phyloP scores from a whole-genome alignment of 2,329 filamentous ascomycete species.

The Coniochaeta hoffmannii region DNA sequence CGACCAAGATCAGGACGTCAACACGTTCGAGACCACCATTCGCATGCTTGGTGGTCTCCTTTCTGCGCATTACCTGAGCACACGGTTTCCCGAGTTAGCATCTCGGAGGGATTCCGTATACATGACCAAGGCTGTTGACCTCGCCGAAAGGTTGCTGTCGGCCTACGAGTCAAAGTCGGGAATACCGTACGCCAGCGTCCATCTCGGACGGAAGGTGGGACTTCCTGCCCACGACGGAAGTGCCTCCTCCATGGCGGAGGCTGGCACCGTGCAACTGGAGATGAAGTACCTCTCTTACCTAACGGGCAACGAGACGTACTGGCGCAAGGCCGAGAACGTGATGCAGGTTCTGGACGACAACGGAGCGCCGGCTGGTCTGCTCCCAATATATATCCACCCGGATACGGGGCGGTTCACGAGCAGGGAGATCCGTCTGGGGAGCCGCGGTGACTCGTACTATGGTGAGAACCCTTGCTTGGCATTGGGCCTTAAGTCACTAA shows the following conservation, averaged over 20 bases:
- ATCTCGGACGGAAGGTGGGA: conserved; percentile 55
- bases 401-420: conserved; percentile 56
- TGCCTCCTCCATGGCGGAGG: conserved; percentile 66
- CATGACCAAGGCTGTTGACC: conserved; percentile 64
- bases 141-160: conserved; percentile 61
- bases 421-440: conserved; percentile 62
- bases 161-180: conserved; percentile 63
- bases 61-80: conserved; percentile 68
- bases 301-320: conserved; percentile 64
- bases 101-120: conserved; percentile 62
- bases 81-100: conserved; percentile 50
- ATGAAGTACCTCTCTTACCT: conserved; percentile 69
- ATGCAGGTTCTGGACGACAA: conserved; percentile 65
- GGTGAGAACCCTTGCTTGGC: conserved; percentile 16
- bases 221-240: conserved; percentile 60
- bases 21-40: conserved; percentile 71
- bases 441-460: conserved; percentile 69
- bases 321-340: conserved; percentile 62
- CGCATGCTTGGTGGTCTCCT: conserved; percentile 69
- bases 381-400: conserved; percentile 66
- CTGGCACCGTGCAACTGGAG: conserved; percentile 63
- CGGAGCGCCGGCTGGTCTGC: conserved; percentile 54
- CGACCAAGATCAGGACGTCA: conserved; percentile 65
- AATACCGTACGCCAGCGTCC: conserved; percentile 63
- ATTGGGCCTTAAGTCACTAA: not conserved